These are phyloP conservation scores for Brassica carinata DNA, from an alignment of 345 rosid species.

Conservation along the genomic window DNA sequence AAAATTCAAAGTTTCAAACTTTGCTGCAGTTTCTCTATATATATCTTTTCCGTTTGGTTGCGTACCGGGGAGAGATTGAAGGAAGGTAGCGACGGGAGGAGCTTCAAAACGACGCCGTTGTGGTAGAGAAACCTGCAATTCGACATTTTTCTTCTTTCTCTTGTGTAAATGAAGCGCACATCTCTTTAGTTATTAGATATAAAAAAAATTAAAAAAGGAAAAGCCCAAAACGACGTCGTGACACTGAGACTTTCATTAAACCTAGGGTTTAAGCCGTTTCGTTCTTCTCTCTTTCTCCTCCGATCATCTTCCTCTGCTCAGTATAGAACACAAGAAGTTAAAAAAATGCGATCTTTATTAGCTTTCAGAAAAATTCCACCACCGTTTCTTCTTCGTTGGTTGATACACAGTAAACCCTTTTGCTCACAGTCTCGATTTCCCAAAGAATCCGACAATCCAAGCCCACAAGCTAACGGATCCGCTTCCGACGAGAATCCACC, in stretches of 20 bases:
- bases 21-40: slow-evolving; percentile 1
- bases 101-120: slow-evolving; percentile 57
- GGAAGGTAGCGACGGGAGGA: slow-evolving; percentile 63
- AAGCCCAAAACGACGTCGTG: slow-evolving; percentile 22
- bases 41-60: background rate
- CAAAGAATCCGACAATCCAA: slow-evolving; percentile 27
- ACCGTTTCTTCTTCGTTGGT: slow-evolving; percentile 31
- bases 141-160: slow-evolving; percentile 39
- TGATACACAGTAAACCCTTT: slow-evolving; percentile 36
- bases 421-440: slow-evolving; percentile 47
- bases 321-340: background rate
- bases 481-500: slow-evolving; percentile 1
- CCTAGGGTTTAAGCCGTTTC: slow-evolving; percentile 37
- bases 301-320: slow-evolving; percentile 26
- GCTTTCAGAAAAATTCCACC: slow-evolving; percentile 30
- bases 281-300: background rate
- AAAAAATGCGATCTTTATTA: slow-evolving; percentile 40
- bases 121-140: slow-evolving; percentile 51
- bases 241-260: no score
- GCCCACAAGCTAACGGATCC: slow-evolving; percentile 6
- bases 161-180: background rate
- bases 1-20: background rate
- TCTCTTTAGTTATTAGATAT: background rate
- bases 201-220: background rate
- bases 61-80: slow-evolving; percentile 63